phyloP scores from a whole-genome alignment of 108 stramenopile species.

The Conticribra weissflogii region DNA sequence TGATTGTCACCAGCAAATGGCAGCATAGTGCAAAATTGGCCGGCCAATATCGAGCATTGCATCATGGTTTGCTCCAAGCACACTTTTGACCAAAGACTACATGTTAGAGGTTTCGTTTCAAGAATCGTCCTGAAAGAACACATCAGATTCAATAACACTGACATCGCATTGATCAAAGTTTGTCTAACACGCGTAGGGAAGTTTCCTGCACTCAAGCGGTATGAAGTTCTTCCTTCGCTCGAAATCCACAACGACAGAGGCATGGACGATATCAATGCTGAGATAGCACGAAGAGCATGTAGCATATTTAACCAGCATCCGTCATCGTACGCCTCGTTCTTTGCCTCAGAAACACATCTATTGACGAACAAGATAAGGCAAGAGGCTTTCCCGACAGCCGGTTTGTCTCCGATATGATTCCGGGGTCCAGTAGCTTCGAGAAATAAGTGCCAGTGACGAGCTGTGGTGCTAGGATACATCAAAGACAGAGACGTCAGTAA shows the following conservation, averaged over 20 bases:
- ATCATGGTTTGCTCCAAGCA: constrained; percentile 27
- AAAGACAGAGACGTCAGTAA: constrained; percentile 30
- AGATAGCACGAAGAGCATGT: constrained; percentile 24
- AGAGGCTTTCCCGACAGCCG: too few relatives aligned
- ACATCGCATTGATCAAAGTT: constrained; percentile 21
- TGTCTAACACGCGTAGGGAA: constrained; percentile 43
- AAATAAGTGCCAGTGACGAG: constrained; percentile 53
- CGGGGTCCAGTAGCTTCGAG: constrained; percentile 37
- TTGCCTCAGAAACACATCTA: constrained; percentile 19
- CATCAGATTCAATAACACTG: constrained; percentile 22
- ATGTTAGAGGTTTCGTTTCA: background rate
- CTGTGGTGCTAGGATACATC: constrained; percentile 34
- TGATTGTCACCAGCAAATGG: constrained; percentile 32
- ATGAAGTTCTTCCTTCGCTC: constrained; percentile 29
- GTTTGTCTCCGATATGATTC: background rate
- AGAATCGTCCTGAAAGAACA: constrained; percentile 19
- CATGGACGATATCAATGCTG: constrained; percentile 33
- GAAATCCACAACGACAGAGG: constrained; percentile 46
- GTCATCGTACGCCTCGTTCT: background rate
- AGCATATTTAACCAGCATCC: constrained; percentile 23
- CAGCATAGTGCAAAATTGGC: constrained; percentile 29
- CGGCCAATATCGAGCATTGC: constrained; percentile 26
- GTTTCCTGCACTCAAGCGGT: constrained; percentile 27
- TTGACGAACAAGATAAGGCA: constrained; percentile 33
- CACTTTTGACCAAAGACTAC: background rate